phyloP scores from a whole-genome alignment of 1,139 yeast species.

The Blastobotrys apis region DNA sequence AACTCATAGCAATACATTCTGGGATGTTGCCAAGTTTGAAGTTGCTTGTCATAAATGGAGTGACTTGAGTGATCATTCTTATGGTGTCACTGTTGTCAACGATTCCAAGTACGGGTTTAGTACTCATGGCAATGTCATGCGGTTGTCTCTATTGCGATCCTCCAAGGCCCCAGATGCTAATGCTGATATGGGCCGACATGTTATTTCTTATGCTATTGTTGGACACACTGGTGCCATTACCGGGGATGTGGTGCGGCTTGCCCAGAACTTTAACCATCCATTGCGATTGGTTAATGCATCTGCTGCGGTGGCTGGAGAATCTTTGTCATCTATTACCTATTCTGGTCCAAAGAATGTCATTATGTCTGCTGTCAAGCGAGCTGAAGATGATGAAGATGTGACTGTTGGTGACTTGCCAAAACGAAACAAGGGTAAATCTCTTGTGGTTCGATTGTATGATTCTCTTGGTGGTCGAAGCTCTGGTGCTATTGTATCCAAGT shows the following conservation, averaged over 20 bases:
- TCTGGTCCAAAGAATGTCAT: slow-evolving; percentile 56
- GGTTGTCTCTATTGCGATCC: slow-evolving; percentile 74
- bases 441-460: slow-evolving; percentile 76
- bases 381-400: slow-evolving; percentile 69
- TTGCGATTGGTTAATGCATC: slow-evolving; percentile 40
- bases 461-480: slow-evolving; percentile 70
- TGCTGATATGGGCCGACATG: slow-evolving; percentile 91
- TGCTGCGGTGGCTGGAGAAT: slow-evolving; percentile 18
- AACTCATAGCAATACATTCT: slow-evolving; percentile 86
- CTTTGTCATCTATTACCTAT: slow-evolving; percentile 30
- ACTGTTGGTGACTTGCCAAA: slow-evolving; percentile 38
- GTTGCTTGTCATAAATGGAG: slow-evolving; percentile 93
- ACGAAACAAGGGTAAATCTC: slow-evolving; percentile 36
- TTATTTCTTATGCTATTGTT: slow-evolving; percentile 73
- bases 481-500: slow-evolving; percentile 44
- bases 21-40: slow-evolving; percentile 97
- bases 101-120: slow-evolving; percentile 88
- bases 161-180: slow-evolving; percentile 88
- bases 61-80: slow-evolving; percentile 78
- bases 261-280: slow-evolving; percentile 74
- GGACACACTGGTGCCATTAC: slow-evolving; percentile 73
- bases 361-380: slow-evolving; percentile 75
- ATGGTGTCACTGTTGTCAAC: slow-evolving; percentile 82
- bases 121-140: slow-evolving; percentile 84
- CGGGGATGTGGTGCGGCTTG: slow-evolving; percentile 63